These are phyloP conservation scores for Azolla pinnata DNA, from an alignment of 75 land plant genomes.

Conservation along the genomic window DNA sequence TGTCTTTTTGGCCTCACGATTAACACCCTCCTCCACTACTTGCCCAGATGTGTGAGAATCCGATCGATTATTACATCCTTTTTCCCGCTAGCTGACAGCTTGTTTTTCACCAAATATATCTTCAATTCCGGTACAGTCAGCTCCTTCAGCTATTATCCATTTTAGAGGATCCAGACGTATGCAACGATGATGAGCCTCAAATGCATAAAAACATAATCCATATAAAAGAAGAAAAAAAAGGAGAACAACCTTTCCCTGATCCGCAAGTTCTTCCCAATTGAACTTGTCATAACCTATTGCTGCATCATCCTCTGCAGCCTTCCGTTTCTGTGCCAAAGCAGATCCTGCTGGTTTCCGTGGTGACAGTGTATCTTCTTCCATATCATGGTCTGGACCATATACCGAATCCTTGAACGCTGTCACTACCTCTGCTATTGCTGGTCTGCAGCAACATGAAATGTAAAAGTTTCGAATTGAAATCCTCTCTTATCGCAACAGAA, in stretches of 20 bases:
- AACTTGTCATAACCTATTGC: slow-evolving; percentile 38
- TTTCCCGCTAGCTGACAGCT: slow-evolving; percentile 67
- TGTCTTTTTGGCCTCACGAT: not conserved
- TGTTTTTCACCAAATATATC: slow-evolving; percentile 56
- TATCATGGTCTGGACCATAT: slow-evolving; percentile 61
- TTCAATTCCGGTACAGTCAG: slow-evolving; percentile 72
- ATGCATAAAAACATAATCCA: not conserved
- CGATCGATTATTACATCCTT: slow-evolving; percentile 71
- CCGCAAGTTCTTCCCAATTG: slow-evolving; percentile 86
- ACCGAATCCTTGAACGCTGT: slow-evolving; percentile 70
- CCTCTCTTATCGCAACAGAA: too few relatives aligned
- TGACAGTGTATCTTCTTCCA: slow-evolving; percentile 41
- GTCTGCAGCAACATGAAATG: slow-evolving; percentile 25
- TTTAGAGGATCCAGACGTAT: not conserved
- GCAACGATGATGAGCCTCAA: not conserved
- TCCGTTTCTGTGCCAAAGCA: slow-evolving; percentile 64
- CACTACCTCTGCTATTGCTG: slow-evolving; percentile 40
- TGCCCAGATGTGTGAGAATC: slow-evolving; percentile 75
- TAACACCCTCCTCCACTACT: slow-evolving; percentile 20
- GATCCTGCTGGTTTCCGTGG: slow-evolving; percentile 29
- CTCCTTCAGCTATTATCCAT: slow-evolving; percentile 91
- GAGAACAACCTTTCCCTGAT: slow-evolving; percentile 88
- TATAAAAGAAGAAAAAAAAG: too few relatives aligned
- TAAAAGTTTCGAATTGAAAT: too few relatives aligned
- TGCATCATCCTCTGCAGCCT: slow-evolving; percentile 62